Percentiles rank a stretch among this genome's conserved stretches.
phyloP scores from a whole-genome alignment of 148 eudicot genomes.

The Suaeda aralocaspica region DNA sequence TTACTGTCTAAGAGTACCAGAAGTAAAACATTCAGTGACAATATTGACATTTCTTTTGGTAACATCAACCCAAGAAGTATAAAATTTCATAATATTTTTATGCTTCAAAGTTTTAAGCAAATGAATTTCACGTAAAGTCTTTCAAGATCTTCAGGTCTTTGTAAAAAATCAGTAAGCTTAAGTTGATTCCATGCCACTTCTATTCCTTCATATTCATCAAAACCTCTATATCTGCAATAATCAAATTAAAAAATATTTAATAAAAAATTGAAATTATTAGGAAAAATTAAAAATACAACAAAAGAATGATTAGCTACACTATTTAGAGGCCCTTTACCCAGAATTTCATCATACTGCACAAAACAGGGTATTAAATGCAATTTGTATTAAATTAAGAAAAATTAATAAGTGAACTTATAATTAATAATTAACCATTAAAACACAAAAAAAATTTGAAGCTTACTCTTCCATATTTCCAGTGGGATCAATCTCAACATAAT shows the following conservation, averaged over 20 bases:
- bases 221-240: slow-evolving; percentile 29
- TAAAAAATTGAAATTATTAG: not conserved
- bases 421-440: not conserved
- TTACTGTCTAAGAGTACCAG: slow-evolving; percentile 43
- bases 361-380: not conserved
- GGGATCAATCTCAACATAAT: slow-evolving; percentile 85
- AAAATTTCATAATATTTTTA: slow-evolving; percentile 37
- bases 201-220: slow-evolving; percentile 39
- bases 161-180: slow-evolving; percentile 35
- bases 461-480: slow-evolving; percentile 89
- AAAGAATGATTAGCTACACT: slow-evolving; percentile 40
- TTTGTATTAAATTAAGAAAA: not conserved
- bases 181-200: slow-evolving; percentile 44
- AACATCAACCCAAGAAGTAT: slow-evolving; percentile 43
- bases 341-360: slow-evolving; percentile 68
- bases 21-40: slow-evolving; percentile 40
- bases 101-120: slow-evolving; percentile 36
- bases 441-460: not conserved
- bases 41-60: slow-evolving; percentile 35
- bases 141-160: slow-evolving; percentile 39
- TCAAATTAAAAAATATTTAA: not conserved
- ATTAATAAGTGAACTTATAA: not conserved
- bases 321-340: slow-evolving; percentile 86
- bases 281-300: not conserved
- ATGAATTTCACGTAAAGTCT: slow-evolving; percentile 40